A percentile compares a stretch with the other conserved stretches of the same genome.
Evolutionary conservation across 2,329 filamentous ascomycete species (phyloP).

Genomic region (Chaetoscypha palmicola): DNA sequence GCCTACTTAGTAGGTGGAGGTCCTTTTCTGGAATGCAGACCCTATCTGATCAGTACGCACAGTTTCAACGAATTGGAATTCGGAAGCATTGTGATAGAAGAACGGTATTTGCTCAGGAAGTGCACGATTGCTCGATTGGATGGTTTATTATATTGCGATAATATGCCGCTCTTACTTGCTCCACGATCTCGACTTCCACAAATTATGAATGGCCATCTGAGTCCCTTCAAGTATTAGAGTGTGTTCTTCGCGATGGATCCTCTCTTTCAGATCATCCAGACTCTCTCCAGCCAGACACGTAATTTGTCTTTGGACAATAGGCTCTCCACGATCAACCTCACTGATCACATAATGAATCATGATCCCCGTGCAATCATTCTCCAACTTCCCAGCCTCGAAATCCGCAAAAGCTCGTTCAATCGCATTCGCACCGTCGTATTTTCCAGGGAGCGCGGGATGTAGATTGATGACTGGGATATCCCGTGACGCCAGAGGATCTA

Average conservation of each 20-base stretch:
- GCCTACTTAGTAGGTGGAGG: too few species aligned
- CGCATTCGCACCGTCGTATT: slow-evolving; percentile 70
- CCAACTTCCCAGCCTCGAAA: slow-evolving; percentile 56
- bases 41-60: too few species aligned
- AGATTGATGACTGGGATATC: slow-evolving; percentile 58
- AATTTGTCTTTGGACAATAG: slow-evolving; percentile 65
- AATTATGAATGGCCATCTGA: slow-evolving; percentile 38
- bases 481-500: slow-evolving; percentile 48
- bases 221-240: slow-evolving; percentile 71
- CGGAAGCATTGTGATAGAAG: too few species aligned
- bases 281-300: slow-evolving; percentile 57
- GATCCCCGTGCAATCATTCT: slow-evolving; percentile 64
- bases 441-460: slow-evolving; percentile 54
- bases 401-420: slow-evolving; percentile 74
- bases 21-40: too few species aligned
- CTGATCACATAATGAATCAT: slow-evolving; percentile 83
- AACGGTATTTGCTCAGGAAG: too few species aligned
- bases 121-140: too few species aligned
- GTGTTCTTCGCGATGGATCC: slow-evolving; percentile 73
- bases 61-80: too few species aligned
- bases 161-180: too few species aligned
- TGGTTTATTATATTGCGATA: too few species aligned
- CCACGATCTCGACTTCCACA: slow-evolving; percentile 29
- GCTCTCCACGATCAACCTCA: slow-evolving; percentile 73
- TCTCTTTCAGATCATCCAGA: slow-evolving; percentile 58